phyloP scores from a whole-genome alignment of 805 yeast species.

The Saccharomyces jurei region DNA sequence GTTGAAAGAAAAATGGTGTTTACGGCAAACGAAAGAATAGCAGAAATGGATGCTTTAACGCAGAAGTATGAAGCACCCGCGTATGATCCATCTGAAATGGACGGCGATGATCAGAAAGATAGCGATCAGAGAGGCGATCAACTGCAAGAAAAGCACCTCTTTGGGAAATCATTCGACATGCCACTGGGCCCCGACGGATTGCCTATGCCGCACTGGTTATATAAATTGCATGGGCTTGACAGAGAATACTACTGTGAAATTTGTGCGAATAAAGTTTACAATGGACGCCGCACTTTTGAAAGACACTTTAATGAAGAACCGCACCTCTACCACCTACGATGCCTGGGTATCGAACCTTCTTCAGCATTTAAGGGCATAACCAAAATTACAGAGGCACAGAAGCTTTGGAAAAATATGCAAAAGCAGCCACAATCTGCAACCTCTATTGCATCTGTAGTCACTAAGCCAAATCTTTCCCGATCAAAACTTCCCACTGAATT shows the following conservation, averaged over 20 bases:
- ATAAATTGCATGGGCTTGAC: slow-evolving; percentile 79
- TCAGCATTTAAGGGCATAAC: slow-evolving; percentile 53
- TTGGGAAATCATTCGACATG: slow-evolving; percentile 35
- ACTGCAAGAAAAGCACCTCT: slow-evolving; percentile 31
- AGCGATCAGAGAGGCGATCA: slow-evolving; percentile 14
- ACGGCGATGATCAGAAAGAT: slow-evolving; percentile 25
- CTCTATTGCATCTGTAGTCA: slow-evolving; percentile 1
- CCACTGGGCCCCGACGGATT: slow-evolving; percentile 84
- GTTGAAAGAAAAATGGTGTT: slow-evolving; percentile 58
- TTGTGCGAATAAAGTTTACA: slow-evolving; percentile 67
- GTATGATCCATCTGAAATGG: slow-evolving; percentile 34
- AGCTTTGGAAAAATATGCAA: slow-evolving; percentile 44
- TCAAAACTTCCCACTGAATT: slow-evolving; percentile 23
- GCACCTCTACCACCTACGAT: slow-evolving; percentile 66
- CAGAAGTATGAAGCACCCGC: slow-evolving; percentile 30
- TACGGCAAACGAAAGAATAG: slow-evolving; percentile 58
- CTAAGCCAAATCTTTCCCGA: slow-evolving; percentile 4
- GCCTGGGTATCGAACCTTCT: slow-evolving; percentile 60
- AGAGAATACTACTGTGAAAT: slow-evolving; percentile 71
- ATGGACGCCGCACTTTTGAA: slow-evolving; percentile 65
- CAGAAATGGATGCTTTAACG: slow-evolving; percentile 42
- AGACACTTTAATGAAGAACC: slow-evolving; percentile 66
- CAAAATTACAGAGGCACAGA: slow-evolving; percentile 57
- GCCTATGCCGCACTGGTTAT: slow-evolving; percentile 92
- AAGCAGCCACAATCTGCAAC: slow-evolving; percentile 15